Percentiles rank a stretch among this genome's conserved stretches.
These are phyloP conservation scores for Sclerotinia trifoliorum DNA, from an alignment of 2,329 filamentous ascomycete species.

Conservation along the genomic window DNA sequence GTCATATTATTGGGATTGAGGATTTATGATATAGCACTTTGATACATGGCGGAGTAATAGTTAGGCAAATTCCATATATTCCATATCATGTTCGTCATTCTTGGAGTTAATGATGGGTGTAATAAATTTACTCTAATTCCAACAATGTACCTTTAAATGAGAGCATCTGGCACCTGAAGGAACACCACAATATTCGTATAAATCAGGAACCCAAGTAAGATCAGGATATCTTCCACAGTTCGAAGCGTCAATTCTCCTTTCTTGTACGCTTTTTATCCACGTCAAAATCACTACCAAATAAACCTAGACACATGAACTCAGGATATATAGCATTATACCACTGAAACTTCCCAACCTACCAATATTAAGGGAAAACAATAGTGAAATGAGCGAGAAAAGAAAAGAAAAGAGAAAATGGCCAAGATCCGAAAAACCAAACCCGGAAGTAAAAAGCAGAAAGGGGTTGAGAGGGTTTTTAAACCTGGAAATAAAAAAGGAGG, in stretches of 20 bases:
- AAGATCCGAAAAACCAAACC: neutral
- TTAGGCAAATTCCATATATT: too few species aligned
- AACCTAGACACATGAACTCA: neutral
- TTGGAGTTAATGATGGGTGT: neutral
- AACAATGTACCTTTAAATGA: neutral
- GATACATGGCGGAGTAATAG: neutral
- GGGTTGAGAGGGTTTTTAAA: too few species aligned
- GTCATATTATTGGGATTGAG: constrained; percentile 33
- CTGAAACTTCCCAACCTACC: neutral
- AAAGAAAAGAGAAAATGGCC: neutral
- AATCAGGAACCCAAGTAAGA: neutral
- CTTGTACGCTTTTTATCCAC: too few species aligned
- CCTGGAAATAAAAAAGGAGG: neutral
- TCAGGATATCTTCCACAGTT: neutral
- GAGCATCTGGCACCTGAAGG: neutral
- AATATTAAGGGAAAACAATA: neutral
- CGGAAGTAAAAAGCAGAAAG: neutral
- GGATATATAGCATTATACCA: neutral
- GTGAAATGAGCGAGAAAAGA: neutral
- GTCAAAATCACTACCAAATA: neutral
- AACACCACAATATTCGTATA: neutral
- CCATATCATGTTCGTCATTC: too few species aligned
- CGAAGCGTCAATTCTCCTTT: neutral
- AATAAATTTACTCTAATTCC: neutral
- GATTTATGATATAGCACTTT: neutral